Evolutionary conservation across 1,139 yeast genomes (phyloP).

Genomic region (Cylindricascospora bacillispora): DNA sequence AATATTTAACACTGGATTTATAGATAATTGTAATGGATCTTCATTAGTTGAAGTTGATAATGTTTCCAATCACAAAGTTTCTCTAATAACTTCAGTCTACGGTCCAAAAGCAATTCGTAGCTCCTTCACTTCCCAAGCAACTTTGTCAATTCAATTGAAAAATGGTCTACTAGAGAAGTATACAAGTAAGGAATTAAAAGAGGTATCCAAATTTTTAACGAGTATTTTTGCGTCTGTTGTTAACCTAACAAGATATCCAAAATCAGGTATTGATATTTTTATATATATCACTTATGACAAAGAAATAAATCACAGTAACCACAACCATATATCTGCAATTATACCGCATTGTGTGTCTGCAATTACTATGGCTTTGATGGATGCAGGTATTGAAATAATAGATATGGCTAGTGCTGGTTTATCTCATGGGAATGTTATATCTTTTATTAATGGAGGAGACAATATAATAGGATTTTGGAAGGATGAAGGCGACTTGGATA

Average conservation of each 20-base stretch:
- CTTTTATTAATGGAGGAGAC: conserved; percentile 25
- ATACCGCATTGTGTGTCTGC: conserved; percentile 33
- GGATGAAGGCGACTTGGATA: conserved; percentile 12
- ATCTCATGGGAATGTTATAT: conserved; percentile 25
- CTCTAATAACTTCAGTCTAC: conserved; percentile 57
- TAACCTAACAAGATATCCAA: conserved; percentile 66
- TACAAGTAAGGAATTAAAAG: conserved; percentile 23
- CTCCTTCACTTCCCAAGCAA: conserved; percentile 52
- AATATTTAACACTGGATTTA: conserved; percentile 44
- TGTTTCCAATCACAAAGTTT: conserved; percentile 28
- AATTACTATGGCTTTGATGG: conserved; percentile 62
- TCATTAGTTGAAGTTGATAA: conserved; percentile 50
- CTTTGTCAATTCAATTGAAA: conserved; percentile 55
- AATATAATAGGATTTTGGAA: conserved; percentile 28
- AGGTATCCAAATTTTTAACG: conserved; percentile 25
- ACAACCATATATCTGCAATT: conserved; percentile 8
- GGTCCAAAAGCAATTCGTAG: conserved; percentile 87
- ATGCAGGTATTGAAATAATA: conserved; percentile 67
- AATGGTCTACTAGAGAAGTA: conserved; percentile 25
- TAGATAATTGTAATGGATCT: conserved; percentile 73
- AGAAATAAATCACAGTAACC: conserved; percentile 2
- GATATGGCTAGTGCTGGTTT: conserved; percentile 72
- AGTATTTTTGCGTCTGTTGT: conserved; percentile 31
- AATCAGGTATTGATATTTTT: conserved; percentile 73
- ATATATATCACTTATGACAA: conserved; percentile 35